These are phyloP conservation scores for Cutaneotrichosporon daszewskae DNA, from an alignment of 1,284 basidiomycete species.

Conservation along the genomic window DNA sequence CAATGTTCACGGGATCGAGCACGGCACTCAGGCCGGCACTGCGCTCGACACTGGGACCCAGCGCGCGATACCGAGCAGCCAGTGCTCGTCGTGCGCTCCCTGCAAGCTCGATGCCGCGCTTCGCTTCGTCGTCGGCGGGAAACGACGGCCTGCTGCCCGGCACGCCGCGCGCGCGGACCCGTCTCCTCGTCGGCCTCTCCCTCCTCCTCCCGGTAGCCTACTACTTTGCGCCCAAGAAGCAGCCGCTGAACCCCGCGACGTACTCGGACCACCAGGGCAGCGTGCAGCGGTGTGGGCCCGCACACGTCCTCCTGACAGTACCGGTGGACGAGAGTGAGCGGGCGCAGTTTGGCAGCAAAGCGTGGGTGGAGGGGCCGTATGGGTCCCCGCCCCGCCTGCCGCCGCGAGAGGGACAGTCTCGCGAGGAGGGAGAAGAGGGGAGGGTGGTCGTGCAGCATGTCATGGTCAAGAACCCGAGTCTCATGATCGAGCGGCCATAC, in stretches of 20 bases:
- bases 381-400: conserved; percentile 1
- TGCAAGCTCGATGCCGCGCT: no score
- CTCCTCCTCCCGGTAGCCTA: conserved; percentile 8
- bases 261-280: conserved; percentile 31
- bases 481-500: conserved; percentile 46
- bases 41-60: no score
- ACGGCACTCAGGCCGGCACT: no score
- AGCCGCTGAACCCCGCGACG: conserved; percentile 20
- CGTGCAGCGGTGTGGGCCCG: conserved; percentile 17
- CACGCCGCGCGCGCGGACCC: conserved; percentile 2
- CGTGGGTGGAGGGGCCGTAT: neutral
- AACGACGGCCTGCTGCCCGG: conserved; percentile 1
- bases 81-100: no score
- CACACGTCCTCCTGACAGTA: conserved; percentile 29
- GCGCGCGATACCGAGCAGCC: no score
- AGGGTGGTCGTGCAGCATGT: conserved; percentile 41
- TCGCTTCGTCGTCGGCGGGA: no score
- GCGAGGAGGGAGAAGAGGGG: no score
- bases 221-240: conserved; percentile 1
- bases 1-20: no score
- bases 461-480: conserved; percentile 40
- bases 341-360: conserved; percentile 4
- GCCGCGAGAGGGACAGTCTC: conserved; percentile 3
- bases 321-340: conserved; percentile 2
- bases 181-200: conserved; percentile 4